These are phyloP conservation scores for Microcera coccophila DNA, from an alignment of 2,329 filamentous ascomycete species.

Conservation along the genomic window DNA sequence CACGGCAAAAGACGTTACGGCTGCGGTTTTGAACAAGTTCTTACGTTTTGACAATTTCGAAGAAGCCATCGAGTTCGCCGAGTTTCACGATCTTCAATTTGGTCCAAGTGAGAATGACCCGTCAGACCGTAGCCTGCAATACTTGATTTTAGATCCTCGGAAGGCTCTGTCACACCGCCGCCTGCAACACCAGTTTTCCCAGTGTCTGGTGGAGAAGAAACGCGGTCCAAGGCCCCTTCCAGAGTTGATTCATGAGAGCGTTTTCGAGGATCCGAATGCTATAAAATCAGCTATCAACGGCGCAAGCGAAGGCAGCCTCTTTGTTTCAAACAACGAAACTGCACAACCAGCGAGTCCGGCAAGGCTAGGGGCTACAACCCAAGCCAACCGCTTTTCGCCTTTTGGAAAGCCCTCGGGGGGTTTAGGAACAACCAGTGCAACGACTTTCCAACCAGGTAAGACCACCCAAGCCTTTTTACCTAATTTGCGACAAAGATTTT, in stretches of 20 bases:
- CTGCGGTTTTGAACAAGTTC: slow-evolving; percentile 51
- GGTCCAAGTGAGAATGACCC: slow-evolving; percentile 34
- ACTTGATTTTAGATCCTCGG: slow-evolving; percentile 44
- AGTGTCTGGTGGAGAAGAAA: slow-evolving; percentile 56
- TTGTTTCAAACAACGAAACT: slow-evolving; percentile 21
- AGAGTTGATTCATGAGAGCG: slow-evolving; percentile 53
- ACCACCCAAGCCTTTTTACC: slow-evolving; percentile 9
- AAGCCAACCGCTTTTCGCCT: slow-evolving; percentile 12
- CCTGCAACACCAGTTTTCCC: slow-evolving; percentile 54
- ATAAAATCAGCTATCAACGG: slow-evolving; percentile 12
- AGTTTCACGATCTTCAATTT: slow-evolving; percentile 54
- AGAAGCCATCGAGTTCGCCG: slow-evolving; percentile 63
- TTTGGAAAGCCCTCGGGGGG: slow-evolving; percentile 6
- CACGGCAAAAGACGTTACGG: slow-evolving; percentile 57
- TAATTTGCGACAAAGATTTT: slow-evolving; percentile 25
- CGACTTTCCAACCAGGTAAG: slow-evolving; percentile 24
- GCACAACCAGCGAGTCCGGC: slow-evolving; percentile 5
- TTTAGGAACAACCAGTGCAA: slow-evolving; percentile 7
- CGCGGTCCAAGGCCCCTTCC: slow-evolving; percentile 50
- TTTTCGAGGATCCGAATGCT: slow-evolving; percentile 40
- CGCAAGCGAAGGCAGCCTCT: slow-evolving; percentile 27
- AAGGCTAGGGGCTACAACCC: slow-evolving; percentile 9
- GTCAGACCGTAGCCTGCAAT: slow-evolving; percentile 34
- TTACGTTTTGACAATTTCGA: slow-evolving; percentile 64
- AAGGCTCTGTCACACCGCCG: slow-evolving; percentile 45